phyloP scores from a whole-genome alignment of 441 rosid species.

The Corymbia citriodora region DNA sequence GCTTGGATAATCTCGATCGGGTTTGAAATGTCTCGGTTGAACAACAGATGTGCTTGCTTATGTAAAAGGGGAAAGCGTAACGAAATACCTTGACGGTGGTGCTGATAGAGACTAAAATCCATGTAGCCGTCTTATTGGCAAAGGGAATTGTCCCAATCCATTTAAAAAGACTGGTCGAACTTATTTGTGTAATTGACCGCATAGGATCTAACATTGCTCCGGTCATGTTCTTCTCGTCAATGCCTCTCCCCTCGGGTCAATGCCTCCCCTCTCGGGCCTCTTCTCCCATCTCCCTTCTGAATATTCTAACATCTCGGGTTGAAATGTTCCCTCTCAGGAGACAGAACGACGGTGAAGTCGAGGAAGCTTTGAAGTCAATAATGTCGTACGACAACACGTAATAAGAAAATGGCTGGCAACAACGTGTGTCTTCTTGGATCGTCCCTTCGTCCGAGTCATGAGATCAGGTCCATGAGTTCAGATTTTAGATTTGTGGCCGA shows the following conservation, averaged over 20 bases:
- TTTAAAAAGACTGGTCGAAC: not conserved
- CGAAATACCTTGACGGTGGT: not conserved
- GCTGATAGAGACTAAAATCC: not conserved
- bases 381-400: not conserved
- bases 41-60: not conserved
- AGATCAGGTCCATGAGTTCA: not conserved
- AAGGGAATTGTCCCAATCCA: not conserved
- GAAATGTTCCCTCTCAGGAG: not conserved
- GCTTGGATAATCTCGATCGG: not conserved
- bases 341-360: not conserved
- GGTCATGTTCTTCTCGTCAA: not conserved
- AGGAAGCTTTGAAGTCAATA: not conserved
- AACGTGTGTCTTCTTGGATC: not conserved
- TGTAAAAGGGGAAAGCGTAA: not conserved
- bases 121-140: not conserved
- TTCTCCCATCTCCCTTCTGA: not conserved
- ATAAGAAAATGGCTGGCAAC: not conserved
- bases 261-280: not conserved
- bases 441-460: not conserved
- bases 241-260: not conserved
- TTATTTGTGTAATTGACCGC: not conserved
- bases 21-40: not conserved
- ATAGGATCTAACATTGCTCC: not conserved
- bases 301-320: not conserved
- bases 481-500: not conserved